Conservation (phyloP, 2,329 filamentous ascomycete species). For the Penicillium sp. region DNA sequence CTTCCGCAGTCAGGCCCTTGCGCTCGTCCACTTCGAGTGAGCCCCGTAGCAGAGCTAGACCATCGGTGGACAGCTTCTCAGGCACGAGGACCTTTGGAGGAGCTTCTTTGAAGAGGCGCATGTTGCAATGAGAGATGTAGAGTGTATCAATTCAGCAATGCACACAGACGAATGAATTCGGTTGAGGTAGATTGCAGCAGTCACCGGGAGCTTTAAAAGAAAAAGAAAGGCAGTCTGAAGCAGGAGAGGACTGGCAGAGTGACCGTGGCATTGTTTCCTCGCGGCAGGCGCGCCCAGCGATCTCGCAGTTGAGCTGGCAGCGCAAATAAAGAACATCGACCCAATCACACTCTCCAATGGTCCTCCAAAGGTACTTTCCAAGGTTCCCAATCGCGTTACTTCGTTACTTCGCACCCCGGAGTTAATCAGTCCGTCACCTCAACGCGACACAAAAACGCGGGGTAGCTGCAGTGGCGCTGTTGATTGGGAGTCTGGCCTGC, state of each 20-base stretch:
- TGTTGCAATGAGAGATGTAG: slow-evolving; percentile 1
- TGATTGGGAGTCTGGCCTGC: slow-evolving; percentile 8
- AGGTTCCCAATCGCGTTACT: neutral
- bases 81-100: slow-evolving; percentile 67
- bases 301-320: neutral
- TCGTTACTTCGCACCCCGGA: neutral
- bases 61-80: slow-evolving; percentile 79
- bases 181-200: neutral
- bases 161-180: neutral
- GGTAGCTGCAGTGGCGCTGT: slow-evolving; percentile 7
- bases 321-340: neutral
- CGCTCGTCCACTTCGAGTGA: slow-evolving; percentile 71
- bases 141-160: neutral
- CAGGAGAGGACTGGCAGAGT: neutral
- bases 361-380: neutral
- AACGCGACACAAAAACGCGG: slow-evolving; percentile 12
- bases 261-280: neutral
- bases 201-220: neutral
- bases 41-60: slow-evolving; percentile 66
- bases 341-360: neutral
- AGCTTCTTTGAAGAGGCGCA: slow-evolving; percentile 24
- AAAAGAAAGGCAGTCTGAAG: neutral
- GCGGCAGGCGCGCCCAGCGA: slow-evolving; percentile 11
- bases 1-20: slow-evolving; percentile 61
- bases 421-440: neutral